A percentile compares a stretch with the other conserved stretches of the same genome.
phyloP scores from a whole-genome alignment of 192 early-diverging fungal genomes.

The Coemansia sp. region DNA sequence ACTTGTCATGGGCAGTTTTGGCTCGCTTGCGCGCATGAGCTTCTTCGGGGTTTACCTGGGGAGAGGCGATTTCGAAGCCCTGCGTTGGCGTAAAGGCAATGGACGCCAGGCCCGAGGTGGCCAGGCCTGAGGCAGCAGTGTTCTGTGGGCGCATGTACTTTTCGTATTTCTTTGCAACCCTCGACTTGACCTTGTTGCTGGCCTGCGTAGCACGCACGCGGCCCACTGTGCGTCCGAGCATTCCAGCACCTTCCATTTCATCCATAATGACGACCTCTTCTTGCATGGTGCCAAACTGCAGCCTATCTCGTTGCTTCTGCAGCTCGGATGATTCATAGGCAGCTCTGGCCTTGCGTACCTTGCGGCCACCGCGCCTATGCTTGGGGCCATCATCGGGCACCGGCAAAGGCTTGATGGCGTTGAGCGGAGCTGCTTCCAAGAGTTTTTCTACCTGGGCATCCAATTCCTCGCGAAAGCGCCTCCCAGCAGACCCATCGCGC shows the following conservation, averaged over 20 bases:
- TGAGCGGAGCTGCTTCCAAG: constrained; percentile 79
- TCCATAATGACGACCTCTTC: constrained; percentile 83
- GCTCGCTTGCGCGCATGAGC: constrained; percentile 45
- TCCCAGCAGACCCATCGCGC: constrained; percentile 71
- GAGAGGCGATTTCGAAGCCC: constrained; percentile 90
- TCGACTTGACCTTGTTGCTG: constrained; percentile 71
- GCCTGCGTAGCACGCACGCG: constrained; percentile 68
- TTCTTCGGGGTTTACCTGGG: constrained; percentile 57
- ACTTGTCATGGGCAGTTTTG: constrained; percentile 66
- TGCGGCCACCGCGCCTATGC: constrained; percentile 85
- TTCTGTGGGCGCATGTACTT: constrained; percentile 51
- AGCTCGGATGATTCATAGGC: constrained; percentile 80
- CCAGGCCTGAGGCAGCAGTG: constrained; percentile 24
- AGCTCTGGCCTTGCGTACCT: constrained; percentile 81
- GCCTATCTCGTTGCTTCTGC: constrained; percentile 83
- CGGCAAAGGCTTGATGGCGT: constrained; percentile 84
- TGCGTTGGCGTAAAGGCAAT: constrained; percentile 94
- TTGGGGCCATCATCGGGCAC: constrained; percentile 89
- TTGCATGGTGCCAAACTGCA: constrained; percentile 89
- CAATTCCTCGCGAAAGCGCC: constrained; percentile 70
- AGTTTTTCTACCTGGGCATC: constrained; percentile 84
- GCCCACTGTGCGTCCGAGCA: constrained; percentile 74
- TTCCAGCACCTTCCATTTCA: constrained; percentile 82
- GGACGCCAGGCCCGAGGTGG: constrained; percentile 79
- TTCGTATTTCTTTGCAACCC: constrained; percentile 56